These are phyloP conservation scores for Heritiera littoralis DNA, from an alignment of 345 rosid species.

Conservation along the genomic window DNA sequence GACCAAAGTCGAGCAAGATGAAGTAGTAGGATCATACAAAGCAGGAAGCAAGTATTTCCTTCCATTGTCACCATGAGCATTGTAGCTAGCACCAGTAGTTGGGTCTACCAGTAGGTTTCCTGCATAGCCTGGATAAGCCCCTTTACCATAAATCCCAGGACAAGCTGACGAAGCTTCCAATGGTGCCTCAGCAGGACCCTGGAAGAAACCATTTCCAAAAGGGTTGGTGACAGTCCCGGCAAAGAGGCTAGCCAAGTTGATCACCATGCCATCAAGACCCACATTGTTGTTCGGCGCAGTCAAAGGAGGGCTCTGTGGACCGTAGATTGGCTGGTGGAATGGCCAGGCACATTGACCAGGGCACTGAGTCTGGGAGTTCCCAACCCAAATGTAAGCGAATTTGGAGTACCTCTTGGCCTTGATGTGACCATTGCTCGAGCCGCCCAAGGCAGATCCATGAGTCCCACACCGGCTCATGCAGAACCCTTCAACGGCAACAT, in stretches of 20 bases:
- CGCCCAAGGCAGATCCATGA: constrained; percentile 47
- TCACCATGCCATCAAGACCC: constrained; percentile 75
- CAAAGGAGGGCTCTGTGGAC: constrained; percentile 64
- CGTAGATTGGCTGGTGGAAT: constrained; percentile 73
- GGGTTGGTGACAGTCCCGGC: constrained; percentile 84
- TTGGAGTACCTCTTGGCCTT: constrained; percentile 38
- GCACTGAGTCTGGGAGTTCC: constrained; percentile 69
- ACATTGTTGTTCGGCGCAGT: constrained; percentile 70
- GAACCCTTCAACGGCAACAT: constrained; percentile 53
- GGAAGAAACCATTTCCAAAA: constrained; percentile 68
- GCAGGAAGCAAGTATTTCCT: constrained; percentile 77
- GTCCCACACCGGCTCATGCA: constrained; percentile 60
- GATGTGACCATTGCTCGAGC: constrained; percentile 24
- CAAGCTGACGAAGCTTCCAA: constrained; percentile 79
- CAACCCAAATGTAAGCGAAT: constrained; percentile 78
- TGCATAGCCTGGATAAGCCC: constrained; percentile 82
- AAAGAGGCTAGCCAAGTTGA: constrained; percentile 62
- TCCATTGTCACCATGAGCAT: constrained; percentile 60
- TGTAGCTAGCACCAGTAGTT: constrained; percentile 64
- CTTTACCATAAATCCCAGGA: constrained; percentile 62
- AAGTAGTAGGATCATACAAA: constrained; percentile 55
- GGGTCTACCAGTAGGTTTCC: constrained; percentile 60
- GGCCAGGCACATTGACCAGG: constrained; percentile 92
- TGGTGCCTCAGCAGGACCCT: constrained; percentile 64
- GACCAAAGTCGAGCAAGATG: constrained; percentile 60